Evolutionary conservation across 169 alveolate species (phyloP).

Genomic region (Plasmodium coatneyi): DNA sequence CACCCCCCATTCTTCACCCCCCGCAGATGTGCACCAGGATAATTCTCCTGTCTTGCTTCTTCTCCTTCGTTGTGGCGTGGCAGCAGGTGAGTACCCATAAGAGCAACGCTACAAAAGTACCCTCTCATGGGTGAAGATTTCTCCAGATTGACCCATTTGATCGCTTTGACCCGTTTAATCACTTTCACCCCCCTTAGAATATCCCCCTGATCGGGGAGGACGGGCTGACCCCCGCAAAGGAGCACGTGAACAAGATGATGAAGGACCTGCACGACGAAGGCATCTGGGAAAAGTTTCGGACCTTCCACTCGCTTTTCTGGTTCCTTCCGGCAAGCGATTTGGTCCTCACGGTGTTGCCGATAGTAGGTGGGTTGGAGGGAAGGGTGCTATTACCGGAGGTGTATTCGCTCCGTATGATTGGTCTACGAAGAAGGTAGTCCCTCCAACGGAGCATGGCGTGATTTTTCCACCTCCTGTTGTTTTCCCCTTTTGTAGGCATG

Average conservation of each 20-base stretch:
- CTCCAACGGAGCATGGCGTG: too few species aligned
- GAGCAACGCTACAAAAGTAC: too few species aligned
- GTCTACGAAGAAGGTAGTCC: too few species aligned
- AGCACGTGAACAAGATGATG: conserved; percentile 2
- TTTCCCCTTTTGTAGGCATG: conserved; percentile 10
- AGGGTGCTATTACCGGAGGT: not conserved
- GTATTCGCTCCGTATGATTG: too few species aligned
- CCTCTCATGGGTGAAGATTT: not conserved
- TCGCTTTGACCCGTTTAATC: not conserved
- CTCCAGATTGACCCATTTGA: not conserved
- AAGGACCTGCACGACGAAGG: not conserved
- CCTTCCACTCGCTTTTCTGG: conserved; percentile 57
- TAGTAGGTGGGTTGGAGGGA: not conserved
- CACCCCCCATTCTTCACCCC: not conserved
- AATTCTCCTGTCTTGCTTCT: conserved; percentile 15
- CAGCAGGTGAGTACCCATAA: conserved; percentile 2
- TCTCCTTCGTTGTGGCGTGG: conserved; percentile 58
- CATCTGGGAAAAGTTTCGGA: conserved; percentile 29
- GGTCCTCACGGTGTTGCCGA: conserved; percentile 8
- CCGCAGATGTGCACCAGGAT: conserved; percentile 35
- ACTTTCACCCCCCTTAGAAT: not conserved
- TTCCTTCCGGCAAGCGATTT: conserved; percentile 23
- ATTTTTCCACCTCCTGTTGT: too few species aligned
- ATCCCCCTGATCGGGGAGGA: conserved; percentile 39
- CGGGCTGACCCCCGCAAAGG: conserved; percentile 65